These are phyloP conservation scores for Colletotrichum nymphaeae DNA, from an alignment of 2,329 filamentous ascomycete genomes.

Conservation along the genomic window DNA sequence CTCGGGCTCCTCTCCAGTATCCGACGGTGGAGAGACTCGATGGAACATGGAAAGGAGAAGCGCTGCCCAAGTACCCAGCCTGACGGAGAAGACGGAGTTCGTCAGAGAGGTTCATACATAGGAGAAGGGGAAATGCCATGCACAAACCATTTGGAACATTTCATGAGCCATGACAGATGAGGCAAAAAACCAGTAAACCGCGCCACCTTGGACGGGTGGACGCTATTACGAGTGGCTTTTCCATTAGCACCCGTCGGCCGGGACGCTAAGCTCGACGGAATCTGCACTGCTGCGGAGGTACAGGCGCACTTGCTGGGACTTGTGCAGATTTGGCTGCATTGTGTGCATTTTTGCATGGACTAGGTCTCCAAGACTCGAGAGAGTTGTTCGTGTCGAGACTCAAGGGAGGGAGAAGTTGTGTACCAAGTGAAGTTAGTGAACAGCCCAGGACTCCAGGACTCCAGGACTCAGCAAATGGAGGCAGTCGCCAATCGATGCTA, in stretches of 20 bases:
- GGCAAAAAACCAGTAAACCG: conserved; percentile 9
- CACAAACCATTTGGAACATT: not conserved
- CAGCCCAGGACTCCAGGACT: no score
- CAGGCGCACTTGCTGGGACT: not conserved
- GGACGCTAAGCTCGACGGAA: conserved; percentile 9
- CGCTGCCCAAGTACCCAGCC: not conserved
- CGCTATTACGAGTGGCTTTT: conserved; percentile 31
- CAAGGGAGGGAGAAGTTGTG: no score
- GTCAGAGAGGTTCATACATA: not conserved
- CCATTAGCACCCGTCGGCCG: conserved; percentile 26
- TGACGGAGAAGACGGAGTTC: not conserved
- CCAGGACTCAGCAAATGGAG: no score
- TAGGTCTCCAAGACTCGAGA: no score
- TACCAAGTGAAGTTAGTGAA: no score
- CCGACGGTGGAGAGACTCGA: conserved; percentile 4
- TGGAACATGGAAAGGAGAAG: not conserved
- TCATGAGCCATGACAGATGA: not conserved
- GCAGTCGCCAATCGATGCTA: no score
- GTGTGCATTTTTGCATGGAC: conserved; percentile 5
- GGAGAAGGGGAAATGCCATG: not conserved
- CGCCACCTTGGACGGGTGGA: conserved; percentile 19
- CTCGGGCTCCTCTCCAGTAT: conserved; percentile 14
- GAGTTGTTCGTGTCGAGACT: no score
- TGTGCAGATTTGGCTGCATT: not conserved
- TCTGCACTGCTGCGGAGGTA: not conserved